Base-by-base conservation (phyloP, 345 rosid species). In the Boechera retrofracta region DNA sequence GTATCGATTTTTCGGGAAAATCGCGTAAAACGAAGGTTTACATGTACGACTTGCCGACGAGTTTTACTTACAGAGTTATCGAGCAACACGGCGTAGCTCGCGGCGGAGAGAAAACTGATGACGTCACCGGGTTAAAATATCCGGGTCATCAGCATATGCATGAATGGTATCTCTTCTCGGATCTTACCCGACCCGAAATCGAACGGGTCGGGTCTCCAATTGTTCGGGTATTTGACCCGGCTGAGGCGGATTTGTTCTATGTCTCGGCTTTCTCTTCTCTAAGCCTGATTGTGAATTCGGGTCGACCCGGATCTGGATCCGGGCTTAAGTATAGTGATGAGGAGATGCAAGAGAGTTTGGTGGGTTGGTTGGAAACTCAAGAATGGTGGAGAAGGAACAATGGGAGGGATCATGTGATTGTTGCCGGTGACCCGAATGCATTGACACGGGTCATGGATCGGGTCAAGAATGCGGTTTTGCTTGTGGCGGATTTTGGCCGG, bases 131-230 rank as follows among this genome's bases (percentile, higher is more conserved):
- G 45, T 73, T 85, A 54, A 88, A 69, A 51, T 93, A 93, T 66
- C 98, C 98, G 11, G 96, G 94, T 29, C 98, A 91, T 85, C 97
- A 93, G 79, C 98, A 93, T 71, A 91, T 89, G 98, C 94, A 87
- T 6, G 98, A 93, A 67, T 91, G 98, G 97, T 85, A 74, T 81
- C 79, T 93, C n/a, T 88, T 80, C 75, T 71, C 87, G 41, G 98
- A 93, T 67, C 75, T 93, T 15, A 77, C 5, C 77, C 86, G 87
- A 1, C 89, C 91, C 51, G 86, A 82, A 6, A 15, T n/a, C 2
- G 83, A 87, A 1, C 87, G 91, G 80, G n/a, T 80, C 69, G 88
- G 87, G 31, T 91, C 97, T 7, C 87, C 96, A 0, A 71, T 91
- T 0, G 39, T 81, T 4, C 82, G 82, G 72, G 90, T 91, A 15